A percentile compares a stretch with the other conserved stretches of the same genome.
These are phyloP conservation scores for Vigna angularis DNA, from an alignment of 306 rosid genomes.

Conservation along the genomic window DNA sequence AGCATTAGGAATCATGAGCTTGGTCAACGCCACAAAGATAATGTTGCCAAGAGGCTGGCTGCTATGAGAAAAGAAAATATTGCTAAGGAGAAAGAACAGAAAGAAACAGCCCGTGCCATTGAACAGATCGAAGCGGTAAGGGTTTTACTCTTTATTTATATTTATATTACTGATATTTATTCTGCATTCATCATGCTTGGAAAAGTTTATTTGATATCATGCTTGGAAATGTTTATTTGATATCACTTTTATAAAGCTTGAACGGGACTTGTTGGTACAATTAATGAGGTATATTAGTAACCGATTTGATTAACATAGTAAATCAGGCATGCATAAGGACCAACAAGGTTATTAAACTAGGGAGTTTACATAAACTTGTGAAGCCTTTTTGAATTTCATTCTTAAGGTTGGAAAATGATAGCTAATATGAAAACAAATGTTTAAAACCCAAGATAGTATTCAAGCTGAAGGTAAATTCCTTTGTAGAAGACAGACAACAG, in stretches of 20 bases:
- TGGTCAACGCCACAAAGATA: slow-evolving; percentile 89
- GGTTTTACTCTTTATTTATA: slow-evolving; percentile 7
- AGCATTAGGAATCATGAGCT: slow-evolving; percentile 95
- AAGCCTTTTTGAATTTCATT: not conserved
- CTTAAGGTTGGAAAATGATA: not conserved
- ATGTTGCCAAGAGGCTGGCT: slow-evolving; percentile 81
- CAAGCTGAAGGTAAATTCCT: not conserved
- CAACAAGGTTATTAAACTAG: not conserved
- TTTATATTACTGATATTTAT: not conserved
- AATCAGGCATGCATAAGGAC: not conserved
- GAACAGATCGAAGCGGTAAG: slow-evolving; percentile 95
- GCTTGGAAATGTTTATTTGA: not conserved
- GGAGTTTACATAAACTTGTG: not conserved
- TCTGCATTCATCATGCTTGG: not conserved
- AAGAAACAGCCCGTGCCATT: slow-evolving; percentile 69
- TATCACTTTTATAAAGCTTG: not conserved
- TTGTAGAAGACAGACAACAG: not conserved
- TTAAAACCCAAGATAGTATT: not conserved
- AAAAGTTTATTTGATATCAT: not conserved
- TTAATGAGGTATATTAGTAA: not conserved
- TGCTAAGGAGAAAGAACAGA: slow-evolving; percentile 89
- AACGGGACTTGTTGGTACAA: not conserved
- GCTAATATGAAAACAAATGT: not conserved
- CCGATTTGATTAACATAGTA: not conserved
- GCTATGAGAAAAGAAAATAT: slow-evolving; percentile 84